Percentiles rank a stretch among this genome's conserved stretches.
Evolutionary conservation across 345 rosid genomes (phyloP).

Genomic region (Pseudoturritis turrita): DNA sequence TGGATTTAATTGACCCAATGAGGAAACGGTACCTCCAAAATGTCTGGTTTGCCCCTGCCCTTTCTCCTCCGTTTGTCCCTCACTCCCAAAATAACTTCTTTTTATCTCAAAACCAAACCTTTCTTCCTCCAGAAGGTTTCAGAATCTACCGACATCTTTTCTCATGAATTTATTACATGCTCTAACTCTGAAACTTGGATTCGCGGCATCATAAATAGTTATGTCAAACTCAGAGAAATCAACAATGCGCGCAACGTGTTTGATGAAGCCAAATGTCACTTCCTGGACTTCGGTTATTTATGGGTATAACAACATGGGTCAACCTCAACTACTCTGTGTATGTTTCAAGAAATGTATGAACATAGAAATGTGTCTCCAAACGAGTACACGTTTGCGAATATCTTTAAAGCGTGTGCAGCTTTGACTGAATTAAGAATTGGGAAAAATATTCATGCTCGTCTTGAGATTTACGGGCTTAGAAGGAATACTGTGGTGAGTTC

Average conservation of each 20-base stretch:
- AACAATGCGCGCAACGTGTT: conserved; percentile 41
- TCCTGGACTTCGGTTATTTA: conserved; percentile 70
- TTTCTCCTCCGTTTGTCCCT: neutral
- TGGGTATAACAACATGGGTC: conserved; percentile 38
- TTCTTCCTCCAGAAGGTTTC: conserved; percentile 33
- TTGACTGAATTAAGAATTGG: conserved; percentile 47
- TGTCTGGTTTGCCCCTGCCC: neutral
- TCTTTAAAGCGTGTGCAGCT: conserved; percentile 51
- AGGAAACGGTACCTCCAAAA: neutral
- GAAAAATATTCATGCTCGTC: conserved; percentile 50
- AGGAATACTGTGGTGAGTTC: conserved; percentile 56
- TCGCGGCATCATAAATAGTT: conserved; percentile 42
- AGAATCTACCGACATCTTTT: conserved; percentile 27
- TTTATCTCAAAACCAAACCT: conserved; percentile 7
- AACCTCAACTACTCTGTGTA: conserved; percentile 28
- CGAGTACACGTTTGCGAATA: conserved; percentile 54
- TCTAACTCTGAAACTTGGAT: conserved; percentile 42
- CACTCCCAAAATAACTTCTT: neutral
- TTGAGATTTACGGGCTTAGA: conserved; percentile 43
- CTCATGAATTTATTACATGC: conserved; percentile 31
- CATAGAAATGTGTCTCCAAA: conserved; percentile 43
- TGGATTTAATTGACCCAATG: conserved; percentile 11
- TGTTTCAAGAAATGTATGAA: conserved; percentile 40
- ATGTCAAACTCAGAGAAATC: conserved; percentile 25
- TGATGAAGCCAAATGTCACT: conserved; percentile 71